Evolutionary conservation across 768 basidiomycete genomes (phyloP).

Genomic region (Sarcomyxa edulis): DNA sequence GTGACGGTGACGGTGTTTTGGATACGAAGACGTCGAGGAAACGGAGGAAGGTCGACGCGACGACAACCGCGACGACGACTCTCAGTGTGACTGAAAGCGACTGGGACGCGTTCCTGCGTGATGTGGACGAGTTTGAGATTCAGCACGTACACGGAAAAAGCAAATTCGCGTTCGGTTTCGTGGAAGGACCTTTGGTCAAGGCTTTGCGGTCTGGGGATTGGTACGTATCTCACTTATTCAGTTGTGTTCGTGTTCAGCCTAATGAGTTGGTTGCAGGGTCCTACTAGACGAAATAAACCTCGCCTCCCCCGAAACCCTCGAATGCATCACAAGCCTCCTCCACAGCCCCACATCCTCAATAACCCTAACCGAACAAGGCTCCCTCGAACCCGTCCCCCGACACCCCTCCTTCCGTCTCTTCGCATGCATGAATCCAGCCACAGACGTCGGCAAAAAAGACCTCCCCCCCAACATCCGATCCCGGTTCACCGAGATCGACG

Average conservation of each 20-base stretch:
- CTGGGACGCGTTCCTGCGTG: slow-evolving; percentile 66
- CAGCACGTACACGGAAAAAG: slow-evolving; percentile 86
- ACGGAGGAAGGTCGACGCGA: slow-evolving; percentile 56
- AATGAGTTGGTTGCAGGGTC: slow-evolving; percentile 50
- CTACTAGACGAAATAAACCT: slow-evolving; percentile 96
- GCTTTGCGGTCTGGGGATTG: slow-evolving; percentile 88
- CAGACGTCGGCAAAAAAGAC: slow-evolving; percentile 97
- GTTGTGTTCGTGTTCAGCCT: slow-evolving; percentile 3
- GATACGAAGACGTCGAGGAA: slow-evolving; percentile 49
- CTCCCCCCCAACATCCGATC: slow-evolving; percentile 86
- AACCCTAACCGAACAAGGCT: slow-evolving; percentile 89
- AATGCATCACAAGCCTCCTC: slow-evolving; percentile 85
- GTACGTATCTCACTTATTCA: slow-evolving; percentile 40
- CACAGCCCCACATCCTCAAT: slow-evolving; percentile 85
- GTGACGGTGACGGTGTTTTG: background rate
- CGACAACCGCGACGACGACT: slow-evolving; percentile 13
- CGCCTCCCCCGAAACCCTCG: slow-evolving; percentile 89
- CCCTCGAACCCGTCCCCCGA: slow-evolving; percentile 82
- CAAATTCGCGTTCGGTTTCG: slow-evolving; percentile 90
- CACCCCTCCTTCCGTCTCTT: slow-evolving; percentile 96
- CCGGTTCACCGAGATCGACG: slow-evolving; percentile 93
- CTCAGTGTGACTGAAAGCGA: slow-evolving; percentile 38
- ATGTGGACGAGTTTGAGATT: slow-evolving; percentile 77
- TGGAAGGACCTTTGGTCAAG: slow-evolving; percentile 93
- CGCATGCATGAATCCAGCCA: slow-evolving; percentile 99